Percentiles rank a stretch among this genome's conserved stretches.
Evolutionary conservation across 805 yeast genomes (phyloP).

Genomic region (Nakazawaea populi): DNA sequence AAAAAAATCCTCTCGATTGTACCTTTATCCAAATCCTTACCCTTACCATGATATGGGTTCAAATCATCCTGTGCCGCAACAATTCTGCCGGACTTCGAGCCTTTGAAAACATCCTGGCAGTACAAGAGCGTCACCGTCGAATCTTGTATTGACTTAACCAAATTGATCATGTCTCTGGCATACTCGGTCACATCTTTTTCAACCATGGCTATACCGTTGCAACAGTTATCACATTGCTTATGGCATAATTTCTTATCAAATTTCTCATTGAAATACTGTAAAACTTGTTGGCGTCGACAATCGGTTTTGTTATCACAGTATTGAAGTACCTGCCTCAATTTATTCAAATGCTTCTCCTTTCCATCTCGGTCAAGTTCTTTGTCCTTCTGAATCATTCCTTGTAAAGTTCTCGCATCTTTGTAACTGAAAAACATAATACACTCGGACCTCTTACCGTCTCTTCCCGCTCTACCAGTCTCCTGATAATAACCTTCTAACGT

Average conservation of each 20-base stretch:
- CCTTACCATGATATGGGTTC: conserved; percentile 63
- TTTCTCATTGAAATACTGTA: conserved; percentile 84
- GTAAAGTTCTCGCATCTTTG: conserved; percentile 73
- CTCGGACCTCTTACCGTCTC: conserved; percentile 81
- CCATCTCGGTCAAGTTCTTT: conserved; percentile 55
- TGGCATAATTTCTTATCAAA: conserved; percentile 64
- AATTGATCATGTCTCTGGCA: conserved; percentile 51
- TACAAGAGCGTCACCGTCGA: conserved; percentile 69
- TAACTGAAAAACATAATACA: conserved; percentile 81
- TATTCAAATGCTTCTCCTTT: conserved; percentile 70
- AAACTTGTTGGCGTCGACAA: conserved; percentile 83
- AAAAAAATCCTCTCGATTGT: conserved; percentile 81
- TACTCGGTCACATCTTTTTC: conserved; percentile 63
- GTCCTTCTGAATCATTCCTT: conserved; percentile 73
- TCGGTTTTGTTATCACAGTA: conserved; percentile 90
- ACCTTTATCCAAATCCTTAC: conserved; percentile 55
- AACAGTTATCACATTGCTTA: conserved; percentile 83
- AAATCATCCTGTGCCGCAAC: conserved; percentile 55
- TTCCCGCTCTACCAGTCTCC: conserved; percentile 97
- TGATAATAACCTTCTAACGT: conserved; percentile 95
- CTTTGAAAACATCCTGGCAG: conserved; percentile 79
- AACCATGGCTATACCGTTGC: conserved; percentile 31
- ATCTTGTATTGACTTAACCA: conserved; percentile 51
- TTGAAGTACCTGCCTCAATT: conserved; percentile 77
- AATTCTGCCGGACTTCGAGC: conserved; percentile 60